A percentile compares a stretch with the other conserved stretches of the same genome.
phyloP scores from a whole-genome alignment of 2,329 filamentous ascomycete species.

The Emmonsia crescens region DNA sequence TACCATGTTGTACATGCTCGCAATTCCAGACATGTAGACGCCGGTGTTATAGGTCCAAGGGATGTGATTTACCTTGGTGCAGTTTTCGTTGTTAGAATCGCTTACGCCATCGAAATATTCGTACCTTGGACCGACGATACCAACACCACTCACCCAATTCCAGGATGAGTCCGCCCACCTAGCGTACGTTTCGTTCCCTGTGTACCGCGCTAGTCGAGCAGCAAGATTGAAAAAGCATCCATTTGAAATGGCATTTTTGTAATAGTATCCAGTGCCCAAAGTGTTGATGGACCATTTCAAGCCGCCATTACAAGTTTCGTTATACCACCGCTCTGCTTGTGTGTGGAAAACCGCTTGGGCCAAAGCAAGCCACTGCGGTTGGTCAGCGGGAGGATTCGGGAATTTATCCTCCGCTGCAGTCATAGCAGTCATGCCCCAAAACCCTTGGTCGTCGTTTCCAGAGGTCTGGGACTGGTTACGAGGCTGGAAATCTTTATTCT shows the following conservation, averaged over 20 bases:
- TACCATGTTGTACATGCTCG: conserved; percentile 46
- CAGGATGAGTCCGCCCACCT: conserved; percentile 61
- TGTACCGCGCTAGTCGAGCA: conserved; percentile 64
- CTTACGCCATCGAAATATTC: conserved; percentile 47
- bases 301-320: conserved; percentile 56
- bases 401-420: conserved; percentile 67
- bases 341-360: conserved; percentile 72
- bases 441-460: conserved; percentile 54
- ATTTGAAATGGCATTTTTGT: conserved; percentile 50
- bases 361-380: conserved; percentile 67
- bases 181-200: conserved; percentile 65
- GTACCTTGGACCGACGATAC: conserved; percentile 41
- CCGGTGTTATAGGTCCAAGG: conserved; percentile 50
- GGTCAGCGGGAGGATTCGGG: conserved; percentile 51
- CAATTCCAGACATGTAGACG: conserved; percentile 44
- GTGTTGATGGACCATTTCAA: conserved; percentile 78
- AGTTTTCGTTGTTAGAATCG: conserved; percentile 42
- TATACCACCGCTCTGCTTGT: conserved; percentile 61
- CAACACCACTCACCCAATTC: conserved; percentile 44
- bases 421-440: conserved; percentile 78
- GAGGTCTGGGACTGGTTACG: conserved; percentile 39
- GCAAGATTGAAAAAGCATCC: conserved; percentile 48
- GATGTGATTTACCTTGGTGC: conserved; percentile 40
- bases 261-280: conserved; percentile 58
- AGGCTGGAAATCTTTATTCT: conserved; percentile 67